phyloP scores from a whole-genome alignment of 768 basidiomycete genomes.

The Lactifluus echinatus region DNA sequence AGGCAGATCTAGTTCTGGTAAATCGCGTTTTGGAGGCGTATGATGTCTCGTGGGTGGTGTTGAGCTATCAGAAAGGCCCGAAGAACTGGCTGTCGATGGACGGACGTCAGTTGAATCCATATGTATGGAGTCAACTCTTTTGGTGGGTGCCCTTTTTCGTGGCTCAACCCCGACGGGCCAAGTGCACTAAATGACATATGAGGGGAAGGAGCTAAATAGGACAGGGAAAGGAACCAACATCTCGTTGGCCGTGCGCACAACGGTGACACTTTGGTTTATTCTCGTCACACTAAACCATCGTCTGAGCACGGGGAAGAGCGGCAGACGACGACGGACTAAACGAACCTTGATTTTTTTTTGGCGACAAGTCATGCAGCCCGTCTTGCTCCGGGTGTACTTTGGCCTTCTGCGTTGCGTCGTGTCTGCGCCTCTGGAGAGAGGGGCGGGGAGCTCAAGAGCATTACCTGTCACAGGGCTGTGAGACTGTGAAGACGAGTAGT shows the following conservation, averaged over 20 bases:
- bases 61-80: constrained; percentile 61
- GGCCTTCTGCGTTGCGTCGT: constrained; percentile 66
- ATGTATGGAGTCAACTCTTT: constrained; percentile 32
- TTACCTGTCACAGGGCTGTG: constrained; percentile 38
- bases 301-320: not conserved
- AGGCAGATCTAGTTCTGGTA: constrained; percentile 32
- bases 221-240: constrained; percentile 39
- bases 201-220: not conserved
- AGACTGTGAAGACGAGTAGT: constrained; percentile 28
- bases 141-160: constrained; percentile 53
- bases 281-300: constrained; percentile 69
- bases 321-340: constrained; percentile 2
- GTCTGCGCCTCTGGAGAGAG: constrained; percentile 38
- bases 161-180: constrained; percentile 77
- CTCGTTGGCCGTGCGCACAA: constrained; percentile 78
- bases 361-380: constrained; percentile 89
- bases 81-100: constrained; percentile 71
- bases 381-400: constrained; percentile 92
- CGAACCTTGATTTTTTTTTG: constrained; percentile 90
- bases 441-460: constrained; percentile 30
- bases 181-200: constrained; percentile 45
- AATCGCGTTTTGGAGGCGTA: constrained; percentile 50
- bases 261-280: constrained; percentile 80
- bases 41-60: constrained; percentile 62
- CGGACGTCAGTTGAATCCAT: constrained; percentile 43